Base-by-base conservation (phyloP, 805 yeast genomes). In the Metschnikowia kofuensis region DNA sequence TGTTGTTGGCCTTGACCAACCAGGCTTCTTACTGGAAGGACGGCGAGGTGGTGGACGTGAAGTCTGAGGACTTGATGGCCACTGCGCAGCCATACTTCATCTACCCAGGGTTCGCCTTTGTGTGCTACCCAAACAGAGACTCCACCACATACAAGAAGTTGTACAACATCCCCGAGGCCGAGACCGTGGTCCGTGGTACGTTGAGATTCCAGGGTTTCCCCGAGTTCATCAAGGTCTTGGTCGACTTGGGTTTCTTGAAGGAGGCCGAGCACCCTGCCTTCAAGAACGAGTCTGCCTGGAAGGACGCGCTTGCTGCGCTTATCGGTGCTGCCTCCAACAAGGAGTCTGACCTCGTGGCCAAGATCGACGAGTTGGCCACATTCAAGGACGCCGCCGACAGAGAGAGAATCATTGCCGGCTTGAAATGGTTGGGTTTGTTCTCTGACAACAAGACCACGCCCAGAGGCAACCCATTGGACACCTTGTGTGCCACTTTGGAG, bases 161-260 rank as follows among this genome's bases (percentile, higher is more conserved):
- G 59, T 94, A 94, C 74, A 71, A 80, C 64, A 94, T 94, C 54
- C 99, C 99, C 58, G 99, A 94, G 78, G 98, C 98, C 58, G 89
- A 94, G 66, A 89, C 96, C 51, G 89, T 92, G 54, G 81, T 94
- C 64, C 87, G 99, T 78, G 99, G 99, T 66, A 94, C 99, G 55
- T 80, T 94, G 67, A 84, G 99, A 77, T 94, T 79, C 83, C 97
- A 90, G 76, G 99, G 99, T 44, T 94, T 94, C 92, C 97, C 98
- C 52, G 96, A 92, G 76, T 92, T 94, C 69, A 85, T 91, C 69
- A 91, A 91, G 76, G 97, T 86, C 40, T 80, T 94, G 44, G 98
- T 94, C 50, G 98, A 92, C 72, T 74, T 90, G 60, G 97, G 97
- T 27, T 85, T 94, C 80, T 79, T 94, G 66, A 84, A 82, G 67